Percentiles rank a stretch among this genome's conserved stretches.
Conservation (phyloP, 805 yeast genomes). For the Kazachstania africana region DNA sequence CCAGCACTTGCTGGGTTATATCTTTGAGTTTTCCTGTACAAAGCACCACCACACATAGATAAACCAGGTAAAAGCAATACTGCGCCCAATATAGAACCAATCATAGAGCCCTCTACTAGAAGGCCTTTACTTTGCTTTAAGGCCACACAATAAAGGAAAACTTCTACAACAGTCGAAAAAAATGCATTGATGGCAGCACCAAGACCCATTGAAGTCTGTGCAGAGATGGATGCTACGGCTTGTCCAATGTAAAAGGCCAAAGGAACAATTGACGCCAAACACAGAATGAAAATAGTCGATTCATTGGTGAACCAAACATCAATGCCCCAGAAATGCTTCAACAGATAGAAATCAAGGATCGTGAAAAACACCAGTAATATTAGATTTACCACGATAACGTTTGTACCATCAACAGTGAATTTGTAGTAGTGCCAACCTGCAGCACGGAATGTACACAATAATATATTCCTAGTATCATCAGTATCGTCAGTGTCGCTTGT, state of each 20-base stretch:
- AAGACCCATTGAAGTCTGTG: constrained; percentile 97
- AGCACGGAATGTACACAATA: constrained; percentile 85
- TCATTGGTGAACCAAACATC: constrained; percentile 37
- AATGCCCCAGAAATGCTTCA: constrained; percentile 37
- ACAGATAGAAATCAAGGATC: constrained; percentile 59
- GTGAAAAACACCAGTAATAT: constrained; percentile 71
- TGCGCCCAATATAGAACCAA: constrained; percentile 89
- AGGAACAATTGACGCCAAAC: constrained; percentile 80
- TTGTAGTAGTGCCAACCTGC: constrained; percentile 90
- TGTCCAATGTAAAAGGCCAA: constrained; percentile 95
- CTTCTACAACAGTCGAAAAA: constrained; percentile 91
- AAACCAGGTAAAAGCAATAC: constrained; percentile 84
- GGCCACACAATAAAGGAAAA: constrained; percentile 86
- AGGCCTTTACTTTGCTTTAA: constrained; percentile 73
- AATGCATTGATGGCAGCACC: constrained; percentile 98
- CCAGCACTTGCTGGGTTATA: constrained; percentile 96
- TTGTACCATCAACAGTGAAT: constrained; percentile 93
- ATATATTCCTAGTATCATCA: constrained; percentile 38
- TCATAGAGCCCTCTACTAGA: constrained; percentile 89
- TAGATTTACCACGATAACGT: constrained; percentile 81
- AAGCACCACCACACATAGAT: constrained; percentile 96
- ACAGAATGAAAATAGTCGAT: constrained; percentile 55
- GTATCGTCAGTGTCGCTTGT: constrained; percentile 2
- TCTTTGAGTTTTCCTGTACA: constrained; percentile 82
- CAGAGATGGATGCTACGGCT: constrained; percentile 98